Evolutionary conservation across 208 protist genomes (phyloP), one percentile per base, ranked within the genome.

Genomic region (Crithidia expoeki): DNA sequence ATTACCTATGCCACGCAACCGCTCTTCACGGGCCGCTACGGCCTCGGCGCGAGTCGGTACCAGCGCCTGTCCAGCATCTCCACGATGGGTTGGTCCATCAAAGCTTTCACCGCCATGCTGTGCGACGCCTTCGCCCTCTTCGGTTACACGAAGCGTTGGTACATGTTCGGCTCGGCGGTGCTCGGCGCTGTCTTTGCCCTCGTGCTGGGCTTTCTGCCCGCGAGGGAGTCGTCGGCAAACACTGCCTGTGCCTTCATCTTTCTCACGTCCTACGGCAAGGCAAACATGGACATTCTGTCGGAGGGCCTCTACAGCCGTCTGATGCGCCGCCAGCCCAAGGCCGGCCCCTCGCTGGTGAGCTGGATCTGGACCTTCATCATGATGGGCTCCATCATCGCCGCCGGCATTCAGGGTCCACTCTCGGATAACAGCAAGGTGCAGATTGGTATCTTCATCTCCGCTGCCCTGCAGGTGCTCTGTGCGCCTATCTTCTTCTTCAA

Each of bases 61-160:
- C 80, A 88, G 73, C 83, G 83, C 42, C 76, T 91, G 55, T 38
- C 49, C 12, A 77, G 55, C 42, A 68, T 91, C 51, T 21, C 72
- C 7, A 72, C 57, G 14, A 79, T 94, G 77, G 88, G 79, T 16
- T 85, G 70, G 69, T 84, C 88, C 5, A 74, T 89, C 49, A 94
- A 91, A 68, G 71, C 88, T 27, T 68, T 90, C 50, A 68, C 72
- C 21, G 88, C 81, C 19, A 74, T 86, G 57, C 56, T 92, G 23
- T 84, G 75, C 53, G 88, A 91, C 58, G 71, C 74, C 38, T 76
- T 91, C 46, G 72, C 80, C 21, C 36, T 92, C 34, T 74, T 89
- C n/a, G 80, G 82, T 47, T 95, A 92, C 76, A 83, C 82, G 21
- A 95, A 92, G 85, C 82, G 87, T 16, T 93, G 85, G 85, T 91